Evolutionary conservation across 2,329 filamentous ascomycete genomes (phyloP).

Genomic region (Fusarium miscanthi): DNA sequence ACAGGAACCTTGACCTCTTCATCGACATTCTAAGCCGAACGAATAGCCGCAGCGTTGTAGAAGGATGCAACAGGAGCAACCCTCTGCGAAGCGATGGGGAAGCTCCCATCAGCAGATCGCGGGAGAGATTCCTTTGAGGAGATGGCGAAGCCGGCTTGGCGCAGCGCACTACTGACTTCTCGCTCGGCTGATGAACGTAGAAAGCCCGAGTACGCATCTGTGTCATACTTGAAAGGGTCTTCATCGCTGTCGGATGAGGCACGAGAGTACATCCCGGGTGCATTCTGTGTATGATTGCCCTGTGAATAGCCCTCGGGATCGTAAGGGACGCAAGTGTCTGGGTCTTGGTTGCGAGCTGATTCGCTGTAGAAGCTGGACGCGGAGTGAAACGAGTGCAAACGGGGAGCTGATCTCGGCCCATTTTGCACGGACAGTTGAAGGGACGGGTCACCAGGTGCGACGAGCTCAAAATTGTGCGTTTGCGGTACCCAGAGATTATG

Average conservation of each 20-base stretch:
- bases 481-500: constrained; percentile 2
- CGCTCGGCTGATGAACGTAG: constrained; percentile 54
- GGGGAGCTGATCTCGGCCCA: constrained; percentile 16
- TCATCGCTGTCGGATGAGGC: constrained; percentile 51
- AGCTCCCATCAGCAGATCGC: constrained; percentile 4
- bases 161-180: constrained; percentile 57
- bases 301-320: not conserved
- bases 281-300: constrained; percentile 7
- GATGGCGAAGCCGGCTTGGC: constrained; percentile 42
- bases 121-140: constrained; percentile 18
- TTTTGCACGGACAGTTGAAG: constrained; percentile 16
- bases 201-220: constrained; percentile 52
- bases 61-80: constrained; percentile 43
- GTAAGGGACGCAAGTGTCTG: not conserved
- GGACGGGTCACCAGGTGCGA: constrained; percentile 23
- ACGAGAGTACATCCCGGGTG: constrained; percentile 40
- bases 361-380: constrained; percentile 45
- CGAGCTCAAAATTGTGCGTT: constrained; percentile 20
- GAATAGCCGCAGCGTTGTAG: constrained; percentile 52
- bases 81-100: constrained; percentile 5
- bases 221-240: constrained; percentile 61
- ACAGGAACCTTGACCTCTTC: constrained; percentile 53
- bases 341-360: constrained; percentile 3
- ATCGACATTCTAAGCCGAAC: constrained; percentile 55
- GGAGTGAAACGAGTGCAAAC: constrained; percentile 44